Conservation (phyloP, 2,329 filamentous ascomycete genomes). For the Cladosporium colombiae region DNA sequence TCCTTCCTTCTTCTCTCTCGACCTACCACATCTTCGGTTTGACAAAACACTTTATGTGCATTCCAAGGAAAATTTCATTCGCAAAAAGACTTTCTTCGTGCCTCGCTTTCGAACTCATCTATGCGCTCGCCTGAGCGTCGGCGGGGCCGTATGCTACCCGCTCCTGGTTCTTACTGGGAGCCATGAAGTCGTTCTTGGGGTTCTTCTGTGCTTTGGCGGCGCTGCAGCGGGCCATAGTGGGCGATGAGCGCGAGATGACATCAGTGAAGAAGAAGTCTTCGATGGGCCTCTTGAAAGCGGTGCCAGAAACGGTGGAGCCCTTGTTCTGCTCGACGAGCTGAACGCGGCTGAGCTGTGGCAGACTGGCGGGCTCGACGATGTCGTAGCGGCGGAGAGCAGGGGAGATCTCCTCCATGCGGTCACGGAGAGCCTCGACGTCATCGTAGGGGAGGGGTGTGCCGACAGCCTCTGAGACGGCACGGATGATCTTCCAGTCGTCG, state of each 20-base stretch:
- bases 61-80: neutral
- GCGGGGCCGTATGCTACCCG: conserved; percentile 15
- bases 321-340: conserved; percentile 97
- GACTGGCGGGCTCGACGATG: conserved; percentile 73
- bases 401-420: conserved; percentile 94
- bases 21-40: neutral
- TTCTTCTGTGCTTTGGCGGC: conserved; percentile 74
- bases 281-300: conserved; percentile 78
- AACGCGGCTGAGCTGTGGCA: conserved; percentile 80
- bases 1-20: neutral
- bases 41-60: conserved; percentile 11
- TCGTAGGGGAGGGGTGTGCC: conserved; percentile 87
- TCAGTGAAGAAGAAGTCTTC: conserved; percentile 99
- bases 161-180: conserved; percentile 39
- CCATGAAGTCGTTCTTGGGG: conserved; percentile 54
- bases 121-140: conserved; percentile 9
- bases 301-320: conserved; percentile 71
- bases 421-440: conserved; percentile 82
- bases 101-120: neutral
- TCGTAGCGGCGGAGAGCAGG: conserved; percentile 89
- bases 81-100: neutral
- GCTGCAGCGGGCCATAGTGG: conserved; percentile 97
- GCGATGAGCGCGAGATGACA: conserved; percentile 92
- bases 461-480: conserved; percentile 88
- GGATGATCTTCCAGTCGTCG: conserved; percentile 99